These are phyloP conservation scores for Pistacia vera DNA, from an alignment of 345 rosid genomes.

Conservation along the genomic window DNA sequence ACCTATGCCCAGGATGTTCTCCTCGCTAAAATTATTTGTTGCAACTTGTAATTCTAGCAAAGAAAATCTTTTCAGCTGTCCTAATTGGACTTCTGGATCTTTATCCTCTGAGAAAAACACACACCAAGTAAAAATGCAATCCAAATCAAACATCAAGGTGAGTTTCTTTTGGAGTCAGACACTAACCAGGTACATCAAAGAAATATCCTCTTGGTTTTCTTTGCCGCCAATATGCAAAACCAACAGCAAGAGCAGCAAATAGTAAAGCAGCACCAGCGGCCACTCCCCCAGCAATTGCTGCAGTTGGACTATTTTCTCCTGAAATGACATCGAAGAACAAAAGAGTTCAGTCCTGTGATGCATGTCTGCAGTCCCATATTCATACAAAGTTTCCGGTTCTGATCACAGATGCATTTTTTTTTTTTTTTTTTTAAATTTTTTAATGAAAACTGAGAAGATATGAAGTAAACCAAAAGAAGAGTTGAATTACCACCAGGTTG, in stretches of 20 bases:
- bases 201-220: slow-evolving; percentile 17
- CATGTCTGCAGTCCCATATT: background rate
- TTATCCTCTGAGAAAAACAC: slow-evolving; percentile 20
- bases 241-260: slow-evolving; percentile 19
- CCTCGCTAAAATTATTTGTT: slow-evolving; percentile 25
- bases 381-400: no score
- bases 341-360: background rate
- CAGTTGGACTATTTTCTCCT: slow-evolving; percentile 14
- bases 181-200: slow-evolving; percentile 20
- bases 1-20: slow-evolving; percentile 31
- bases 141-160: background rate
- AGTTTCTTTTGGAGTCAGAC: background rate
- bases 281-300: slow-evolving; percentile 27
- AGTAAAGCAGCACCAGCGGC: slow-evolving; percentile 25
- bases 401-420: no score
- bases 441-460: no score
- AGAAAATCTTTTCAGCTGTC: slow-evolving; percentile 28
- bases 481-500: background rate
- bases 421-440: no score
- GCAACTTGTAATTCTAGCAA: slow-evolving; percentile 28
- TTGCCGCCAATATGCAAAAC: slow-evolving; percentile 25
- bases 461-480: background rate
- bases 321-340: background rate
- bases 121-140: background rate
- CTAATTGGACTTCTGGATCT: slow-evolving; percentile 24